phyloP scores from a whole-genome alignment of 2,329 filamentous ascomycete genomes.

The Aureobasidium uvarum region DNA sequence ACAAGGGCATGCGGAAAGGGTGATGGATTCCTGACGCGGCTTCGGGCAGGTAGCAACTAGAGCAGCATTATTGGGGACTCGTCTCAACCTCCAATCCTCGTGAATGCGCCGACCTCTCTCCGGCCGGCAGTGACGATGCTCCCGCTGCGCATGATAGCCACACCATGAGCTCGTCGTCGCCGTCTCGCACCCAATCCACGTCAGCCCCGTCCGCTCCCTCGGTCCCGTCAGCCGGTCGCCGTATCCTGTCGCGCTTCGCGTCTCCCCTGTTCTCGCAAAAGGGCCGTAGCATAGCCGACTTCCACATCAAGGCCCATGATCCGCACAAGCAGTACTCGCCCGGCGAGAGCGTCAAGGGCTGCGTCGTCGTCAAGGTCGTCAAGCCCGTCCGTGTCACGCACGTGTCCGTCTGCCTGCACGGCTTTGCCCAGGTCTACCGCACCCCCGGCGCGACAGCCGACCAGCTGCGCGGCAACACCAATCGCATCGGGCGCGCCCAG shows the following conservation, averaged over 20 bases:
- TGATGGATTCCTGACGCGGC: background rate
- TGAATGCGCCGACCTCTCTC: background rate
- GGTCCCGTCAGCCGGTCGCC: slow-evolving; percentile 33
- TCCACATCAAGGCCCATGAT: slow-evolving; percentile 73
- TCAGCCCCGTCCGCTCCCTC: background rate
- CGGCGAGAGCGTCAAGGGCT: slow-evolving; percentile 71
- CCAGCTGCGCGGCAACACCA: slow-evolving; percentile 51
- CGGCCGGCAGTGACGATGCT: slow-evolving; percentile 4
- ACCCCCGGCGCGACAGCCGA: slow-evolving; percentile 59
- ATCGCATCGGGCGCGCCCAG: slow-evolving; percentile 48
- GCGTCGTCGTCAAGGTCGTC: slow-evolving; percentile 68
- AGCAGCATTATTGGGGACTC: background rate
- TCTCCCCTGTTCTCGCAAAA: slow-evolving; percentile 53
- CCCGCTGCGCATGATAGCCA: background rate
- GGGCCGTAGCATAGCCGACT: slow-evolving; percentile 69
- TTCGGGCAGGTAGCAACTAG: background rate
- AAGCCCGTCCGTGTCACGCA: slow-evolving; percentile 78
- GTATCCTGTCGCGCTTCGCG: slow-evolving; percentile 55
- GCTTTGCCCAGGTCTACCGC: slow-evolving; percentile 76
- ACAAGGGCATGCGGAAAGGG: background rate
- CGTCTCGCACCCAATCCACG: slow-evolving; percentile 6
- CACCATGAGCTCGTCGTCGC: slow-evolving; percentile 24
- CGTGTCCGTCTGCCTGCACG: slow-evolving; percentile 73
- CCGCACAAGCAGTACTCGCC: slow-evolving; percentile 74
- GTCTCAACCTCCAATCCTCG: background rate